Conservation (phyloP, 2,329 filamentous ascomycete species). For the Stagonosporopsis cucurbitacearum region DNA sequence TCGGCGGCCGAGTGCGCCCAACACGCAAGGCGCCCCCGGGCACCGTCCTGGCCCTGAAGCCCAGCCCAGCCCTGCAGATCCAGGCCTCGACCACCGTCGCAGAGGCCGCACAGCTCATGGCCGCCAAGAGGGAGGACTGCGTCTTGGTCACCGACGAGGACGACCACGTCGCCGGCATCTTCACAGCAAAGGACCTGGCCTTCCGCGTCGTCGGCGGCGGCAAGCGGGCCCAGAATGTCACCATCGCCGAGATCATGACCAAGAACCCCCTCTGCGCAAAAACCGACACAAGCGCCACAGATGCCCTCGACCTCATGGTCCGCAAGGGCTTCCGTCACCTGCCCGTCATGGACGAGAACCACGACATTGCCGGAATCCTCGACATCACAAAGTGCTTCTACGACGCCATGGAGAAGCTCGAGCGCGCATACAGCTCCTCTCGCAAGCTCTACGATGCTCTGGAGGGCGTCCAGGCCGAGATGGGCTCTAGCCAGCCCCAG, state of each 20-base stretch:
- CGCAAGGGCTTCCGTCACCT: conserved; percentile 96
- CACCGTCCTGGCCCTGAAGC: conserved; percentile 93
- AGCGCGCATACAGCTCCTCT: conserved; percentile 97
- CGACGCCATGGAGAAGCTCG: conserved; percentile 99
- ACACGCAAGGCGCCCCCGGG: conserved; percentile 94
- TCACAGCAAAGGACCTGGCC: conserved; percentile 97
- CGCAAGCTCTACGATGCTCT: conserved; percentile 96
- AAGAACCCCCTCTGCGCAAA: conserved; percentile 98
- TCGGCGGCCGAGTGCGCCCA: conserved; percentile 77
- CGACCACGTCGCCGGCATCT: conserved; percentile 97
- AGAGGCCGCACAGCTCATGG: conserved; percentile 98
- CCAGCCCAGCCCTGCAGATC: conserved; percentile 95
- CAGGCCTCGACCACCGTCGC: conserved; percentile 93
- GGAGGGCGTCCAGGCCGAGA: conserved; percentile 95
- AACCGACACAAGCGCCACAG: conserved; percentile 96
- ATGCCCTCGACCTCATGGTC: conserved; percentile 97
- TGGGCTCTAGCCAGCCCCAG: conserved; percentile 93
- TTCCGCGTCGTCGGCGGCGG: conserved; percentile 95
- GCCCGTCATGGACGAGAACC: conserved; percentile 99
- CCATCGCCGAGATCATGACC: conserved; percentile 99
- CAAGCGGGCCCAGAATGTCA: conserved; percentile 85
- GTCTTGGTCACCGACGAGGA: conserved; percentile 97
- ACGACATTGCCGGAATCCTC: conserved; percentile 96
- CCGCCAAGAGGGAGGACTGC: conserved; percentile 96
- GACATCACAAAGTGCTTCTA: conserved; percentile 99